A percentile compares a stretch with the other conserved stretches of the same genome.
Evolutionary conservation across 2,329 filamentous ascomycete genomes (phyloP).

Genomic region (Penicillium sp.): DNA sequence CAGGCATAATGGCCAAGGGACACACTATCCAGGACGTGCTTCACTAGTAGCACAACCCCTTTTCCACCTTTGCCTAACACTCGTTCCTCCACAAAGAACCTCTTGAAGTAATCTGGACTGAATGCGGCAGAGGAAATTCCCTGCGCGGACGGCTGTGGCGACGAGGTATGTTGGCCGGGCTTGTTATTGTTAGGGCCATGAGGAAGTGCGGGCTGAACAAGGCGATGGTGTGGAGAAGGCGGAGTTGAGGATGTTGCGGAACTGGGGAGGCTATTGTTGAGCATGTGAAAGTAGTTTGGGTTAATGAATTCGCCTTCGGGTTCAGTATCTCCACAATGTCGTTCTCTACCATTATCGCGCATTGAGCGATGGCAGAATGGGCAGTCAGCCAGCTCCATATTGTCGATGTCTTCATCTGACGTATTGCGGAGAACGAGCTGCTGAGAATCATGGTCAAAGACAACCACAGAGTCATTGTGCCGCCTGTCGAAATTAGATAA

Average conservation of each 20-base stretch:
- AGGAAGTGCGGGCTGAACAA: constrained; percentile 47
- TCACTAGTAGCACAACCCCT: constrained; percentile 89
- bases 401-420: constrained; percentile 44
- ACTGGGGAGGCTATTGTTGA: constrained; percentile 60
- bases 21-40: constrained; percentile 87
- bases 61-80: constrained; percentile 88
- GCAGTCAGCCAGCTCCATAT: constrained; percentile 66
- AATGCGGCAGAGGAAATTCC: constrained; percentile 85
- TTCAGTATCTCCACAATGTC: constrained; percentile 30
- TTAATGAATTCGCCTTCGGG: constrained; percentile 70
- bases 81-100: constrained; percentile 85
- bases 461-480: constrained; percentile 86
- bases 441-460: constrained; percentile 80
- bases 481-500: constrained; percentile 57
- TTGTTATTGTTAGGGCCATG: constrained; percentile 48
- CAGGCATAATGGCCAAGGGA: constrained; percentile 88
- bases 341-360: constrained; percentile 48
- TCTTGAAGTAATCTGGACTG: constrained; percentile 86
- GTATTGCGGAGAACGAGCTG: constrained; percentile 76
- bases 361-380: constrained; percentile 84
- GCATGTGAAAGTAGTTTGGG: constrained; percentile 93
- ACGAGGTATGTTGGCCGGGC: constrained; percentile 46
- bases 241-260: constrained; percentile 46
- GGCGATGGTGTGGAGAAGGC: constrained; percentile 50
- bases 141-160: constrained; percentile 53